Percentiles rank a stretch among this genome's conserved stretches.
These are phyloP conservation scores for Melastoma malabathricum DNA, from an alignment of 345 rosid species.

Conservation along the genomic window DNA sequence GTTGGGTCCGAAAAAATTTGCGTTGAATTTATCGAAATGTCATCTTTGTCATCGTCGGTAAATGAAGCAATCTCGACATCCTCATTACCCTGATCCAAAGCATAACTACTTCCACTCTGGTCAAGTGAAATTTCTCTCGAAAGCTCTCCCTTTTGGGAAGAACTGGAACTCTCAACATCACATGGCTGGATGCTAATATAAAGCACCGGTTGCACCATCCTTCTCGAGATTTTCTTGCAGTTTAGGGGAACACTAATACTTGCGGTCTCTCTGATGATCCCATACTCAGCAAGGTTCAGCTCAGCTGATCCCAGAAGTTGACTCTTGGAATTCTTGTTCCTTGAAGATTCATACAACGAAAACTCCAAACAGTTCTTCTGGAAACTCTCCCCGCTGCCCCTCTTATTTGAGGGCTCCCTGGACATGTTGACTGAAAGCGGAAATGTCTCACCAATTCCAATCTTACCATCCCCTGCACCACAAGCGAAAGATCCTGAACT, in stretches of 20 bases:
- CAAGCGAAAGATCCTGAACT: conserved; percentile 51
- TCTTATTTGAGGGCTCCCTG: conserved; percentile 35
- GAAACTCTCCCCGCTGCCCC: conserved; percentile 24
- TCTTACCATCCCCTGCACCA: conserved; percentile 36
- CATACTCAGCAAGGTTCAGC: conserved; percentile 70
- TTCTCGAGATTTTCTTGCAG: conserved; percentile 52
- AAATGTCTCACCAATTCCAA: conserved; percentile 52
- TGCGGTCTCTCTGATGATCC: conserved; percentile 32
- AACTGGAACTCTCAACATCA: conserved; percentile 28
- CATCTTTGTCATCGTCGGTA: conserved; percentile 68
- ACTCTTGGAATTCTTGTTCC: conserved; percentile 50
- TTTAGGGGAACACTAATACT: conserved; percentile 37
- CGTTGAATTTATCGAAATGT: conserved; percentile 44
- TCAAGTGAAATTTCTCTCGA: conserved; percentile 31
- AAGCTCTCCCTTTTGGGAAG: conserved; percentile 15
- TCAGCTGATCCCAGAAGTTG: conserved; percentile 65
- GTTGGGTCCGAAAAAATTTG: conserved; percentile 32
- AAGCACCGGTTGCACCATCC: conserved; percentile 34
- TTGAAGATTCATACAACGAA: conserved; percentile 49
- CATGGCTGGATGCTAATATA: conserved; percentile 49
- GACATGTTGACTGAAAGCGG: conserved; percentile 39
- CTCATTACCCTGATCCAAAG: conserved; percentile 39
- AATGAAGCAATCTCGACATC: conserved; percentile 56
- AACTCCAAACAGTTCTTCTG: conserved; percentile 66
- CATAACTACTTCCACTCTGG: conserved; percentile 43